Conservation (phyloP, 768 basidiomycete species). For the Chlorophyllum brunneum region DNA sequence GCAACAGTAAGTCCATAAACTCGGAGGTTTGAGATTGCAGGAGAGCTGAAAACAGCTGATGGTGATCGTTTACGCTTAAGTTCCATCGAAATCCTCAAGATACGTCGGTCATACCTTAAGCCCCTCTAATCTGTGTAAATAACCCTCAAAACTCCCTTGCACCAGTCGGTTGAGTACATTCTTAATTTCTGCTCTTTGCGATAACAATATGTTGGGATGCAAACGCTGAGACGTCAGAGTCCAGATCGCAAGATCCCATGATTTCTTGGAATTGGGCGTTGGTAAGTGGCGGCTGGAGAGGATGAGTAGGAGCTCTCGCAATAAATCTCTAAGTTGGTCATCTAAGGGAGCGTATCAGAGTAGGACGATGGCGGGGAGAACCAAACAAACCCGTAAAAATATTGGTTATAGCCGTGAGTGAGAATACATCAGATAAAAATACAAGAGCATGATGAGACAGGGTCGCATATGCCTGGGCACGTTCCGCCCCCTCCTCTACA, state of each 20-base stretch:
- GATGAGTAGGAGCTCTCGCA: slow-evolving; percentile 43
- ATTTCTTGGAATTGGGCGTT: slow-evolving; percentile 38
- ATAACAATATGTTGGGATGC: slow-evolving; percentile 33
- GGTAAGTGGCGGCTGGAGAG: slow-evolving; percentile 30
- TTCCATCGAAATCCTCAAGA: neutral
- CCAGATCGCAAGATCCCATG: slow-evolving; percentile 44
- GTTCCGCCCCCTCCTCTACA: slow-evolving; percentile 35
- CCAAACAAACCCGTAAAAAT: slow-evolving; percentile 45
- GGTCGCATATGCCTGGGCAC: slow-evolving; percentile 35
- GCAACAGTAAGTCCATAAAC: neutral
- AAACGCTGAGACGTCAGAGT: slow-evolving; percentile 47
- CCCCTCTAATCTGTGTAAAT: neutral
- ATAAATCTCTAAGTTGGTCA: slow-evolving; percentile 37
- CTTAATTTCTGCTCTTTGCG: neutral
- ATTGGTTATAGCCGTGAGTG: slow-evolving; percentile 38
- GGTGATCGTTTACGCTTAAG: neutral
- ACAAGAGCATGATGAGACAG: slow-evolving; percentile 55
- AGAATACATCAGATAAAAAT: slow-evolving; percentile 47
- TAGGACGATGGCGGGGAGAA: neutral
- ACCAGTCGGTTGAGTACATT: slow-evolving; percentile 1
- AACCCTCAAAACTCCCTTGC: slow-evolving; percentile 3
- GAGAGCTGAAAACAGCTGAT: slow-evolving; percentile 6
- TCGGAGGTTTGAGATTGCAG: neutral
- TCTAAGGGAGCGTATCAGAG: slow-evolving; percentile 25
- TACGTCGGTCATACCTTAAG: neutral